Evolutionary conservation across 2,329 filamentous ascomycete species (phyloP).

Genomic region (Ramichloridium luteum): DNA sequence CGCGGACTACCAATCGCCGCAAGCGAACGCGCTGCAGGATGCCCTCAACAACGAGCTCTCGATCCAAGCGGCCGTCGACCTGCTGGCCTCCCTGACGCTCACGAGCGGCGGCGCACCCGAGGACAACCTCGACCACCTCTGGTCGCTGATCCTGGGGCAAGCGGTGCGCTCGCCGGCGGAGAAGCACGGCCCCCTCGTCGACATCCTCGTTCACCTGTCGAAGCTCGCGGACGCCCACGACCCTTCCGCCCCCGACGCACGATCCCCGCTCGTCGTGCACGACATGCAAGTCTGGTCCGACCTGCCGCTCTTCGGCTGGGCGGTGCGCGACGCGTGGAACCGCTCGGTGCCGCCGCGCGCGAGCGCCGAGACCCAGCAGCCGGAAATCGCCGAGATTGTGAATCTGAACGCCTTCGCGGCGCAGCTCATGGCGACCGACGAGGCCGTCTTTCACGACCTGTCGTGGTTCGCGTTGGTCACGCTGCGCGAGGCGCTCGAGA

Average conservation of each 20-base stretch:
- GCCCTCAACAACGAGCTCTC: not conserved
- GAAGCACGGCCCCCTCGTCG: not conserved
- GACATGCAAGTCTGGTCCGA: conserved; percentile 19
- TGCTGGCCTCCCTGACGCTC: not conserved
- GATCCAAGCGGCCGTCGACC: not conserved
- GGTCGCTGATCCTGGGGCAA: not conserved
- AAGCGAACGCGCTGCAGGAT: not conserved
- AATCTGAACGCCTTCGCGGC: not conserved
- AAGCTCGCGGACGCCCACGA: not conserved
- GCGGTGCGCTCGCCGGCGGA: not conserved
- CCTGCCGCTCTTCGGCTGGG: conserved; percentile 19
- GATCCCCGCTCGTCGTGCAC: conserved; percentile 13
- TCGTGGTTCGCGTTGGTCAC: not conserved
- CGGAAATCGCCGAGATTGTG: not conserved
- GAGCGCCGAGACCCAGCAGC: not conserved
- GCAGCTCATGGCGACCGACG: not conserved
- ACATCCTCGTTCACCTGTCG: not conserved
- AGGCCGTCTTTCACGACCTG: not conserved
- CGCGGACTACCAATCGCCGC: not conserved
- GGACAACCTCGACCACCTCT: not conserved
- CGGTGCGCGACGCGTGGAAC: conserved; percentile 24
- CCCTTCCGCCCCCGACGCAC: not conserved
- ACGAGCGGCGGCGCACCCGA: not conserved
- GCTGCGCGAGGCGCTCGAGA: not conserved
- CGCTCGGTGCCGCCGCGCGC: not conserved